Evolutionary conservation across 2,329 filamentous ascomycete genomes (phyloP).

Genomic region (Epichloe bromicola): DNA sequence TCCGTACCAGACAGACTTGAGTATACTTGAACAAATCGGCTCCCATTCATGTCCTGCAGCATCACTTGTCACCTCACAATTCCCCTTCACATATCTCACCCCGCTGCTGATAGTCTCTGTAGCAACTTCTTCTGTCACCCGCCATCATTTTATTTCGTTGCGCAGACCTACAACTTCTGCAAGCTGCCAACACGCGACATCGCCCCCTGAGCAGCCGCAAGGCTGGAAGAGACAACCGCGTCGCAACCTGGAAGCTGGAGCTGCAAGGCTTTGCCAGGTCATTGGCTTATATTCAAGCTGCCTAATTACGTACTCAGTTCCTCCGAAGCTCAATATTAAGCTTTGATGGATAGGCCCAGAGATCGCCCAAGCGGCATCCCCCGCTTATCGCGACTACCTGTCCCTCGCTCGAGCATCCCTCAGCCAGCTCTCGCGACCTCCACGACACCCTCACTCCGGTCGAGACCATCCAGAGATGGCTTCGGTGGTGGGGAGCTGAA

Average conservation of each 20-base stretch:
- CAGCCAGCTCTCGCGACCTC: conserved; percentile 16
- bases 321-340: no score
- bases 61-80: neutral
- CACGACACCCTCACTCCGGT: conserved; percentile 8
- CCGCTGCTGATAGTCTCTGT: neutral
- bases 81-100: neutral
- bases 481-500: conserved; percentile 19
- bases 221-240: neutral
- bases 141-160: neutral
- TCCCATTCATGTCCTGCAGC: neutral
- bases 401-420: conserved; percentile 21
- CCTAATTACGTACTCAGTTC: neutral
- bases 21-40: neutral
- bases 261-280: neutral
- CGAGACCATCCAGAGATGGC: conserved; percentile 1
- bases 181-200: neutral
- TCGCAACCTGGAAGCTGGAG: neutral
- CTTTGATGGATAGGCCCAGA: conserved; percentile 18
- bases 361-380: conserved; percentile 25
- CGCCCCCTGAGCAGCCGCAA: neutral
- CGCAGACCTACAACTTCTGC: neutral
- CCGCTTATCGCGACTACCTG: conserved; percentile 25
- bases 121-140: no score
- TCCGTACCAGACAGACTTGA: neutral
- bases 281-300: no score